Conservation (phyloP, 768 basidiomycete genomes). For the Leccinum longicurvipes region DNA sequence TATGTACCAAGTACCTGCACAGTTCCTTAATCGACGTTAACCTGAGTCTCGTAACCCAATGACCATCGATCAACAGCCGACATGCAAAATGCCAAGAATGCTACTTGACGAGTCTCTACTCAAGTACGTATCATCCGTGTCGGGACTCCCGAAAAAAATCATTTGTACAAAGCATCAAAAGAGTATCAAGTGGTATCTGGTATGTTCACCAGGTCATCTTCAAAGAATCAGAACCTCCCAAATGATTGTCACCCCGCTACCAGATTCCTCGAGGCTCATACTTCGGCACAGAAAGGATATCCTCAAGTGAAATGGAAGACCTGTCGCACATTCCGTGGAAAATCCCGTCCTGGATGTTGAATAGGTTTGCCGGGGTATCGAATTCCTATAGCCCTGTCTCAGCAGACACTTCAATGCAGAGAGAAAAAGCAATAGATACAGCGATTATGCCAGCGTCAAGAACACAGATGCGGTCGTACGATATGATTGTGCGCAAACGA, state of each 20-base stretch:
- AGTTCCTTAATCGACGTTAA: too few species aligned
- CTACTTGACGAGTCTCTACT: too few species aligned
- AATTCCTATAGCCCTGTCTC: constrained; percentile 52
- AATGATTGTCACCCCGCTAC: not conserved
- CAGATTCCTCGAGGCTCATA: not conserved
- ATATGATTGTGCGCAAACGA: constrained; percentile 81
- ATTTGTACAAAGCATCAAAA: too few species aligned
- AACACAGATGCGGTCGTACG: constrained; percentile 87
- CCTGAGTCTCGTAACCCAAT: too few species aligned
- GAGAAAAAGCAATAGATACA: constrained; percentile 36
- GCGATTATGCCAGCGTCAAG: constrained; percentile 78
- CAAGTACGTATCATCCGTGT: too few species aligned
- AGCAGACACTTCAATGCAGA: not conserved
- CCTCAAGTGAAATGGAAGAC: constrained; percentile 68
- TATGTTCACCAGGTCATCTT: too few species aligned
- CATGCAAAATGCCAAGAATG: too few species aligned
- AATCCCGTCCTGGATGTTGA: constrained; percentile 53
- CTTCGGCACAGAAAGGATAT: constrained; percentile 47
- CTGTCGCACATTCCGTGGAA: constrained; percentile 87
- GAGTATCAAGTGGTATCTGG: too few species aligned
- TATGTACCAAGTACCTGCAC: too few species aligned
- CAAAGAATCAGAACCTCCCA: too few species aligned
- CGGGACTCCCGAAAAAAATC: too few species aligned
- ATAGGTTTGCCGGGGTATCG: constrained; percentile 72
- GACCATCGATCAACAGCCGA: too few species aligned